A percentile compares a stretch with the other conserved stretches of the same genome.
Conservation (phyloP, 192 early-diverging fungal species). For the Spizellomyces sp. region DNA sequence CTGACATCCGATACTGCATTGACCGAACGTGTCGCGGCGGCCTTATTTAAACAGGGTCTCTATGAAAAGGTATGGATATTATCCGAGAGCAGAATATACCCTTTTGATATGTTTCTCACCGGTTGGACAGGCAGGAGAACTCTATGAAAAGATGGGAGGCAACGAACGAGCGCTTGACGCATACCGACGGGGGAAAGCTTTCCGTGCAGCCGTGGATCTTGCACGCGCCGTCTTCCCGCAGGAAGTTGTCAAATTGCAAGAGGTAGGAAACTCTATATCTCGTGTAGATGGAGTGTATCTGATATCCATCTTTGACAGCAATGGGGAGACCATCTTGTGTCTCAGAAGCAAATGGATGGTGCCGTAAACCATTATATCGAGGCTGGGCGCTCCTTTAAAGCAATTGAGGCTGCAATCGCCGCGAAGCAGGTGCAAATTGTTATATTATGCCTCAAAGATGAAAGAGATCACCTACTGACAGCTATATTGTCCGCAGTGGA, state of each 20-base stretch:
- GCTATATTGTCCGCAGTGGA: slow-evolving; percentile 48
- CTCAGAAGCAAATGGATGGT: slow-evolving; percentile 64
- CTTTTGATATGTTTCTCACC: slow-evolving; percentile 8
- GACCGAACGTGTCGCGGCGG: slow-evolving; percentile 58
- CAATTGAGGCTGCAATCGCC: slow-evolving; percentile 55
- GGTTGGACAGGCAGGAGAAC: slow-evolving; percentile 50
- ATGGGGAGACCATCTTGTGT: slow-evolving; percentile 67
- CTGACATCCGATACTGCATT: slow-evolving; percentile 51
- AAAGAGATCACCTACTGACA: neutral
- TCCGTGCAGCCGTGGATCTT: slow-evolving; percentile 62
- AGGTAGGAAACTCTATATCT: slow-evolving; percentile 23
- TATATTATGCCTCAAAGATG: neutral
- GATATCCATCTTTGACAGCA: slow-evolving; percentile 31
- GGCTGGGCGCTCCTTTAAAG: slow-evolving; percentile 60
- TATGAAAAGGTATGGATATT: slow-evolving; percentile 51
- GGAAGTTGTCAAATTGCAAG: slow-evolving; percentile 61
- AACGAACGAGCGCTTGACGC: slow-evolving; percentile 60
- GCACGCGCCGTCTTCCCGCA: slow-evolving; percentile 52
- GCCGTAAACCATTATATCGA: slow-evolving; percentile 73
- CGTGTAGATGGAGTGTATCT: slow-evolving; percentile 4
- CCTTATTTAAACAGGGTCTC: slow-evolving; percentile 54
- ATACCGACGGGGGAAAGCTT: slow-evolving; percentile 60
- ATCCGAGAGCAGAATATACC: neutral
- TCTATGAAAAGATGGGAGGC: slow-evolving; percentile 59
- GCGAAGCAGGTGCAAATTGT: slow-evolving; percentile 49